Evolutionary conservation across 345 rosid species (phyloP), one percentile per base, ranked within the genome.

Genomic region (Syzygium grande): DNA sequence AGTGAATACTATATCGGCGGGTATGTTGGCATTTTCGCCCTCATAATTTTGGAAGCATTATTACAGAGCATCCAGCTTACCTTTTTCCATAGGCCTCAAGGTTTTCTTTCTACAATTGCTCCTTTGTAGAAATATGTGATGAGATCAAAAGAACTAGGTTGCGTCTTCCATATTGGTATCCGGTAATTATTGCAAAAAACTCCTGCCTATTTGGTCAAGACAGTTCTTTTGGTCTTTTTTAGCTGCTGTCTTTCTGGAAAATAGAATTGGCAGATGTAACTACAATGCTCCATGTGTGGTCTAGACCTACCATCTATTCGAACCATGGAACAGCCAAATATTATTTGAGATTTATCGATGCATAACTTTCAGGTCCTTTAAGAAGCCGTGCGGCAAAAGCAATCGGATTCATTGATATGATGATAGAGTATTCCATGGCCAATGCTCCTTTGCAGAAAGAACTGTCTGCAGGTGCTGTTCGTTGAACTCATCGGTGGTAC

Each of bases 391-490:
- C 98, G 49, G 98, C 98, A 19, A 94, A 94, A 89, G 98, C 98
- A 87, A 93, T 94, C 16, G 98, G 95, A 86, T 94, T 98, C 90
- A 96, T 96, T 12, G 95, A 94, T 59, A 95, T 91, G 41, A 96
- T 98, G 96, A 98, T 98, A 13, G 97, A 98, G 83, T 97, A 96
- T 86, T 95, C 99, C 29, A 87, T 93, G 84, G 95, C 93, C 55
- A 96, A 97, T 90, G 97, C 96, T 4, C 99, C 99, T 86, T 88
- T 96, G 84, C 99, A 94, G 90, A 97, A 97, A 88, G 98, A 96
- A 89, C 92, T 96, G 38, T 92, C 94, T 19, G 98, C 99, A 89
- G 99, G 99, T 97, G 85, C 88, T 54, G 49, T 85, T 56, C 29
- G 5, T 29, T 1, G 54, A 15, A 23, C 77, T 41, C 7, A 14